A percentile compares a stretch with the other conserved stretches of the same genome.
phyloP scores from a whole-genome alignment of 192 early-diverging fungal species.

The Coemansia sp. region DNA sequence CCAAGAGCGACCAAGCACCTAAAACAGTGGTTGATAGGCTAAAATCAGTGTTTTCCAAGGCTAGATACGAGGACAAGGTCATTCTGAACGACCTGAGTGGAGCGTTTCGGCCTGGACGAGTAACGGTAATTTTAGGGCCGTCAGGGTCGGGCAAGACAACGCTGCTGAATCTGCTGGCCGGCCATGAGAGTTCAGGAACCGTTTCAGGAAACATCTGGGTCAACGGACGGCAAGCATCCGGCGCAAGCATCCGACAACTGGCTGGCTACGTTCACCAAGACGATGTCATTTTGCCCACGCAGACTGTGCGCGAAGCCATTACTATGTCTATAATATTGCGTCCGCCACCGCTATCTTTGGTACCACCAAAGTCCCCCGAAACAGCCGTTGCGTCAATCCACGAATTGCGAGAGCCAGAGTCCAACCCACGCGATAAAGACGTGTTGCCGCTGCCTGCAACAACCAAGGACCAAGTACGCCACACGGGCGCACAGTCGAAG shows the following conservation, averaged over 20 bases:
- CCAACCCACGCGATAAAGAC: slow-evolving; percentile 15
- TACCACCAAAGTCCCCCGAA: neutral
- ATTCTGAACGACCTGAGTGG: slow-evolving; percentile 40
- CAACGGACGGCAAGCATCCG: slow-evolving; percentile 57
- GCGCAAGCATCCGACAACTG: slow-evolving; percentile 57
- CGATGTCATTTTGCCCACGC: slow-evolving; percentile 63
- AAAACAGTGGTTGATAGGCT: neutral
- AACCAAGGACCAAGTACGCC: neutral
- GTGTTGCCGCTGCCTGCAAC: slow-evolving; percentile 25
- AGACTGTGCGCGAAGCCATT: slow-evolving; percentile 80
- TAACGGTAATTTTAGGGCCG: slow-evolving; percentile 66
- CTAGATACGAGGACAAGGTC: slow-evolving; percentile 28
- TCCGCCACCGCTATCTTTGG: slow-evolving; percentile 18
- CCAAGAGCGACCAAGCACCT: neutral
- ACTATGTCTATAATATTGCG: slow-evolving; percentile 62
- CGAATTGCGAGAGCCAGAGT: neutral
- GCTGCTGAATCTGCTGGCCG: slow-evolving; percentile 63
- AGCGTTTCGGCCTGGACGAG: slow-evolving; percentile 55
- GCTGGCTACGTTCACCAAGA: slow-evolving; percentile 62
- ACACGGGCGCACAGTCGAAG: neutral
- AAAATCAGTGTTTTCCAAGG: neutral
- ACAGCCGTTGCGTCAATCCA: neutral
- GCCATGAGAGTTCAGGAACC: slow-evolving; percentile 49
- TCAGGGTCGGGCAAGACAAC: slow-evolving; percentile 68
- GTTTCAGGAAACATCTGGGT: slow-evolving; percentile 58